Evolutionary conservation across 2,329 filamentous ascomycete genomes (phyloP), one percentile per base, ranked within the genome.

Genomic region (Cryphonectria naterciae): DNA sequence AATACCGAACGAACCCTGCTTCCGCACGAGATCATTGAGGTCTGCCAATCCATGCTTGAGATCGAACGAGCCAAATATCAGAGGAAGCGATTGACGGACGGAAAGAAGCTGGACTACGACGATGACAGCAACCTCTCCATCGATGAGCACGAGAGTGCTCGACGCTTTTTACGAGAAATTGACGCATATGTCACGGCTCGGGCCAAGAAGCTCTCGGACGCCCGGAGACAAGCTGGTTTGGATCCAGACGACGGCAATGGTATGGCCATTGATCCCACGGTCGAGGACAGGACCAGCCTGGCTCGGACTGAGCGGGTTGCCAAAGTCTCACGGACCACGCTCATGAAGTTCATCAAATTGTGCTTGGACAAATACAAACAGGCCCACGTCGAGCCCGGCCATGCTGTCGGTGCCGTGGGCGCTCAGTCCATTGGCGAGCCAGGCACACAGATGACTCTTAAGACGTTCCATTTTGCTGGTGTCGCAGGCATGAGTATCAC

Each of bases 381-480:
- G 80, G 95, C 95, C 0, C 93, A 94, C 74, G 93, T 97, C 28
- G 95, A 99, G 79, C 95, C 96, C 17, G 96, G 96, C 2, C 95
- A 98, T 78, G 95, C 96, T 6, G 96, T 99, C 0, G 96, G 96
- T 73, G 96, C 96, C 22, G 94, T 98, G 52, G 96, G 96, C 74
- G 96, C 96, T 1, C 96, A 99, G 81, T 98, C 95, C 1, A 99
- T 99, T 76, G 96, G 96, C 82, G 96, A 99, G 78, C 96, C 96
- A 0, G 96, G 96, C 79, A 99, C 96, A 0, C 96, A 99, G 81
- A 99, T 99, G 96, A 99, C 96, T 1, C 84, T 99, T 74, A 98
- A 98, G 84, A 98, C 96, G 79, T 98, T 98, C 89, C 96, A 98
- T 92, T 99, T 99, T 85, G 96, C 96, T 79, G 96, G 96, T 92